Evolutionary conservation across 163 green algal species (phyloP).

Genomic region (Chloroidium sp.): DNA sequence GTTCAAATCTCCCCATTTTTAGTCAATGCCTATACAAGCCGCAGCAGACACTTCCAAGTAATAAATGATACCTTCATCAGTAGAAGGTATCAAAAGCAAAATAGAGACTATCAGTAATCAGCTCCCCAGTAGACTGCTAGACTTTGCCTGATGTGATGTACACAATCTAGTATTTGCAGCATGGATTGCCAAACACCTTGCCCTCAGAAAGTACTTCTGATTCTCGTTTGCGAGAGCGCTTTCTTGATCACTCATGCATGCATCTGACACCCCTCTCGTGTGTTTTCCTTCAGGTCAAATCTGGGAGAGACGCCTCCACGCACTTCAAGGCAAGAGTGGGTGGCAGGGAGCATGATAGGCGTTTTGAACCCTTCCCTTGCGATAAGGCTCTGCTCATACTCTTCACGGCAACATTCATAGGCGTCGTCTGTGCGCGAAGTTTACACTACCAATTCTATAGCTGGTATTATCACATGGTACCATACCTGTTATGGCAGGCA

Average conservation of each 20-base stretch:
- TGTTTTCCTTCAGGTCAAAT: not conserved
- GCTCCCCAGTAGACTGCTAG: too few relatives aligned
- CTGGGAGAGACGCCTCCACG: too few relatives aligned
- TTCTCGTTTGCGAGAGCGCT: not conserved
- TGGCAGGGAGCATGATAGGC: not conserved
- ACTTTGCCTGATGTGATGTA: too few relatives aligned
- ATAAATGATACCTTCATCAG: too few relatives aligned
- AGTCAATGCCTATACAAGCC: not conserved
- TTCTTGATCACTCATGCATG: not conserved
- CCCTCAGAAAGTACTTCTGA: not conserved
- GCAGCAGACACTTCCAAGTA: too few relatives aligned
- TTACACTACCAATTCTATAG: slow-evolving; percentile 89
- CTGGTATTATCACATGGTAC: slow-evolving; percentile 76
- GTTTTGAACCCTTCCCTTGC: not conserved
- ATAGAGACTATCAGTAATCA: too few relatives aligned
- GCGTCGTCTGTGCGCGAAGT: slow-evolving; percentile 62
- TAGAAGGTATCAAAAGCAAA: too few relatives aligned
- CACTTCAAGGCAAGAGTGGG: not conserved
- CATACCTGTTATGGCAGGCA: slow-evolving; percentile 53
- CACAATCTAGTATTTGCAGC: too few relatives aligned
- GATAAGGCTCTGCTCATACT: slow-evolving; percentile 36
- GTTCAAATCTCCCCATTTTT: not conserved
- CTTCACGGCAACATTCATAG: slow-evolving; percentile 68
- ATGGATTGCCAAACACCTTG: too few relatives aligned
- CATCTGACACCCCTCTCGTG: not conserved